Base-by-base conservation (phyloP, 306 rosid species). In the Quercus gilva region DNA sequence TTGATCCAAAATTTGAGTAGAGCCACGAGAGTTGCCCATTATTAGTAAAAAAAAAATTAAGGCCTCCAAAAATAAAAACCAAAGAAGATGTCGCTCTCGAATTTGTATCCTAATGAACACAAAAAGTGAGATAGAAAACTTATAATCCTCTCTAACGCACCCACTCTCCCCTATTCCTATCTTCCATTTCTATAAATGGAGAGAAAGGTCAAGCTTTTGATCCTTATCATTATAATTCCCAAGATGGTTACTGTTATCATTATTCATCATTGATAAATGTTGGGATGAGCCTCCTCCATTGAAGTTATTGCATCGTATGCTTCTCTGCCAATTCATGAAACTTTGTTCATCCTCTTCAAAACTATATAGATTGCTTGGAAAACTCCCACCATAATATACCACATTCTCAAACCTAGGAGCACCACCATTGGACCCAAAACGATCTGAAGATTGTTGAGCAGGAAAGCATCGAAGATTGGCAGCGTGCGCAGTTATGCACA, bases 151-250 rank as follows among this genome's bases (percentile, higher is more conserved):
- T 23, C 13, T 29, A 45, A 25, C 68, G 28, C 25, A 11, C 60
- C 37, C 56, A 60, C 13, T 17, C 11, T 28, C 35, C 17, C 69
- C 76, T 74, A 52, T 69, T 57, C 77, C 11, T 21, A 15, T 61
- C 41, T 9, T 61, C 61, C 31, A 60, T 13, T 55, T 79, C 88
- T 91, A 91, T 79, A 94, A 81, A 82, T 84, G 95, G 63, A 91
- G 97, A 80, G 96, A 92, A 76, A 94, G 89, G 79, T 94, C 96
- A 85, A 94, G 94, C 45, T 83, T 89, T 59, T 86, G 86, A 52
- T 89, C 90, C 25, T 71, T 81, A 28, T 82, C 87, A 61, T 20
- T 80, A 85, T 68, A 35, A 57, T 58, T 81, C 78, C 81, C 86
- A 74, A 55, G 28, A 55, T 75, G 76, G 29, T 84, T 81, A 73